phyloP scores from a whole-genome alignment of 1,139 yeast species.

The Scheffersomyces illinoinensis region DNA sequence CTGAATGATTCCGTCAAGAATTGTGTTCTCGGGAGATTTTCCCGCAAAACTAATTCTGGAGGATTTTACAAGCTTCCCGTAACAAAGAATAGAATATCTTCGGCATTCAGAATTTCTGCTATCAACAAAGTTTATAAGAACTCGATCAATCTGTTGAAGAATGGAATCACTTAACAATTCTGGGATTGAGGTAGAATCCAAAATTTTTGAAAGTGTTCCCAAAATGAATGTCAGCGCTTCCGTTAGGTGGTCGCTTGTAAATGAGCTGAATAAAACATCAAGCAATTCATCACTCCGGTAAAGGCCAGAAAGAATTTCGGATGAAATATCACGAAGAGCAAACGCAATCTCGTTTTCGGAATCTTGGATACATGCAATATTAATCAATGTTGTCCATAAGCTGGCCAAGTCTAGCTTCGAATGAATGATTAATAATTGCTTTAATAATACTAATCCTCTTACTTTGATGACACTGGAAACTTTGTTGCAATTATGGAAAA shows the following conservation, averaged over 20 bases:
- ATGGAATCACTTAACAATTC: conserved; percentile 20
- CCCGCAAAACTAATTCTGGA: conserved; percentile 10
- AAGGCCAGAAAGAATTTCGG: conserved; percentile 31
- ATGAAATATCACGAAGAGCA: conserved; percentile 28
- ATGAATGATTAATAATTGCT: conserved; percentile 35
- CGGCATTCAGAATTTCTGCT: conserved; percentile 40
- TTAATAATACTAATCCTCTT: conserved; percentile 34
- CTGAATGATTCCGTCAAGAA: conserved; percentile 24
- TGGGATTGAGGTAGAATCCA: conserved; percentile 18
- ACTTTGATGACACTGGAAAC: conserved; percentile 14
- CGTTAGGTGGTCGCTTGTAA: not conserved
- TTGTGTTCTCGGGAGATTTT: conserved; percentile 11
- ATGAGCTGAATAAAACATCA: conserved; percentile 5
- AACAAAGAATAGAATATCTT: conserved; percentile 41
- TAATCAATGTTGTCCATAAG: conserved; percentile 25
- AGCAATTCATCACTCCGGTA: conserved; percentile 24
- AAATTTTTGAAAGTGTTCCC: conserved; percentile 23
- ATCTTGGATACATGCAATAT: conserved; percentile 13
- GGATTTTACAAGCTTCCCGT: conserved; percentile 34
- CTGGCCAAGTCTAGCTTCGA: conserved; percentile 17
- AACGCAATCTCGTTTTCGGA: conserved; percentile 13
- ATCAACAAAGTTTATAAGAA: conserved; percentile 26
- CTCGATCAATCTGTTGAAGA: conserved; percentile 28
- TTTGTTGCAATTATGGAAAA: conserved; percentile 14
- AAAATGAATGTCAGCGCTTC: conserved; percentile 18